phyloP scores from a whole-genome alignment of 352 stramenopile genomes.

The Pythium aquatile region DNA sequence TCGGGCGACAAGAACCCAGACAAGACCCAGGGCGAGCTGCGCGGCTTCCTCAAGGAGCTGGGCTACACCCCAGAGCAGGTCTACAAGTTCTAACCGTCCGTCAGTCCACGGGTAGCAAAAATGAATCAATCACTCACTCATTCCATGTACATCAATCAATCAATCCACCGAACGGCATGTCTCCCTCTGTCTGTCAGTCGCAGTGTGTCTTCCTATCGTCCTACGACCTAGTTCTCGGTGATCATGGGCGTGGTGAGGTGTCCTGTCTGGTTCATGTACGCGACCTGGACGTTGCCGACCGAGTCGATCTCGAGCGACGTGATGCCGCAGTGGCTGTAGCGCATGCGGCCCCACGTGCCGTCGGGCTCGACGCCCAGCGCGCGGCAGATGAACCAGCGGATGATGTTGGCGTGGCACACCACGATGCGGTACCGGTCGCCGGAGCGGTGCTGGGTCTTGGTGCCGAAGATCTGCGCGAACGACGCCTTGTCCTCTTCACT shows the following conservation, averaged over 20 bases:
- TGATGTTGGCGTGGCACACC: slow-evolving; percentile 72
- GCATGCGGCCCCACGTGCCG: slow-evolving; percentile 68
- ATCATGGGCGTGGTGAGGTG: slow-evolving; percentile 58
- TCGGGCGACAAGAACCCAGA: slow-evolving; percentile 81
- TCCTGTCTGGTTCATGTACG: slow-evolving; percentile 62
- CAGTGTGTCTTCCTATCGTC: no score
- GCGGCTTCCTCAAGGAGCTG: slow-evolving; percentile 71
- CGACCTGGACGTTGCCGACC: slow-evolving; percentile 65
- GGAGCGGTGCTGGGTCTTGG: slow-evolving; percentile 34
- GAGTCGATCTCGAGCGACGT: slow-evolving; percentile 64
- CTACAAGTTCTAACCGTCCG: slow-evolving; percentile 58
- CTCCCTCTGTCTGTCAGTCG: not conserved
- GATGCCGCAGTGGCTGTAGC: slow-evolving; percentile 66
- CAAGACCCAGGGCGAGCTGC: slow-evolving; percentile 71
- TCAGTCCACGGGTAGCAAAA: not conserved
- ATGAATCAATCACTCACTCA: not conserved
- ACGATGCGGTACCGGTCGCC: slow-evolving; percentile 54
- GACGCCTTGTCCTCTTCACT: slow-evolving; percentile 29
- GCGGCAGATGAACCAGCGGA: slow-evolving; percentile 72
- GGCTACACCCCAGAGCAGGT: slow-evolving; percentile 56
- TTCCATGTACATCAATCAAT: not conserved
- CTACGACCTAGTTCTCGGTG: slow-evolving; percentile 40
- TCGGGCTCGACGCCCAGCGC: slow-evolving; percentile 60
- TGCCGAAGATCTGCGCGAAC: slow-evolving; percentile 35
- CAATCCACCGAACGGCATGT: not conserved